A percentile compares a stretch with the other conserved stretches of the same genome.
Conservation (phyloP, 306 rosid species). For the Lathyrus tuberosus region DNA sequence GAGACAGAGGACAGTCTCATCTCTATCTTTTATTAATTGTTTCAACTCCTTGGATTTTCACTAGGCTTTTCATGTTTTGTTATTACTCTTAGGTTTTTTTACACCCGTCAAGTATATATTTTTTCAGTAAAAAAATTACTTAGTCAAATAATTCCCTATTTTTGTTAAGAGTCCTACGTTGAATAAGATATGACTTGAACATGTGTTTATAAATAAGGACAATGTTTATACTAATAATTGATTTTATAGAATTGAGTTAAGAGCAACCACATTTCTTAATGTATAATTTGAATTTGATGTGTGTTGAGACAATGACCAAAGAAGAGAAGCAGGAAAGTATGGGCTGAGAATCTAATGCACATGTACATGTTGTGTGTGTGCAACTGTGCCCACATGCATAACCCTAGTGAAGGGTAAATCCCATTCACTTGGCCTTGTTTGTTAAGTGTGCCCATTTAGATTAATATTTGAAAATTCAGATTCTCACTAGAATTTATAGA, state of each 20-base stretch:
- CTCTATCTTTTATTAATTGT: slow-evolving; percentile 3
- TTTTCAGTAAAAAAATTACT: too few relatives aligned
- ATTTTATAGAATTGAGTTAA: too few relatives aligned
- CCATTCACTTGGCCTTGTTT: not conserved
- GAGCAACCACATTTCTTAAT: too few relatives aligned
- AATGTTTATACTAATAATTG: too few relatives aligned
- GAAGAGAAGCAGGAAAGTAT: not conserved
- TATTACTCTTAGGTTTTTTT: too few relatives aligned
- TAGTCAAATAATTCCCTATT: too few relatives aligned
- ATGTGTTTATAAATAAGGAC: too few relatives aligned
- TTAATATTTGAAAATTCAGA: not conserved
- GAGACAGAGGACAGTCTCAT: slow-evolving; percentile 34
- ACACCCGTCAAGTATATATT: too few relatives aligned
- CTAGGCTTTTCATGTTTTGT: too few relatives aligned
- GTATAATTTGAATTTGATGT: not conserved
- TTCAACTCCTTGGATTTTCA: slow-evolving; percentile 20
- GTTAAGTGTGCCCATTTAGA: not conserved
- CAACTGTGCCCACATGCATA: not conserved
- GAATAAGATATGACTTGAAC: too few relatives aligned
- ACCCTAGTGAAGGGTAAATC: not conserved
- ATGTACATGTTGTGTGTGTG: not conserved
- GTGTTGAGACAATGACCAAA: not conserved
- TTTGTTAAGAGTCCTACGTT: too few relatives aligned
- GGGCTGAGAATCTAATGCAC: not conserved
- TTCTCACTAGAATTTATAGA: too few relatives aligned